A percentile compares a stretch with the other conserved stretches of the same genome.
These are phyloP conservation scores for Adenanthera pavonina DNA, from an alignment of 306 rosid genomes.

Conservation along the genomic window DNA sequence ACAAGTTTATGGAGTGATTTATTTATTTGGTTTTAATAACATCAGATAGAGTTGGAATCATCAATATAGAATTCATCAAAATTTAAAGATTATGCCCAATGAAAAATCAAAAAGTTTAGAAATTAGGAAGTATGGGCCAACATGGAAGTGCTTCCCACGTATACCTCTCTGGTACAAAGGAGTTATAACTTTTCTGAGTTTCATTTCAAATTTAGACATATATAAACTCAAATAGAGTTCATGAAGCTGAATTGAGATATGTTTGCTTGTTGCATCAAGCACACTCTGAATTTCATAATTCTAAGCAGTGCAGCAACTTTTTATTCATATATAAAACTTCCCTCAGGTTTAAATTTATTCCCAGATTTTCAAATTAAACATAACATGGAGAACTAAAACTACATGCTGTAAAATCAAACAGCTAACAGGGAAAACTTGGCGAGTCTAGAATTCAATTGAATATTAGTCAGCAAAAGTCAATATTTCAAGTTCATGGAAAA, in stretches of 20 bases:
- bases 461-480: not conserved
- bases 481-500: no score
- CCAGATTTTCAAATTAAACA: not conserved
- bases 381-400: not conserved
- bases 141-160: not conserved
- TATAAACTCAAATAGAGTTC: not conserved
- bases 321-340: not conserved
- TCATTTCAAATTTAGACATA: not conserved
- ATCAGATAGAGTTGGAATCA: not conserved
- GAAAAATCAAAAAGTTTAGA: not conserved
- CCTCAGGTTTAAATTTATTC: not conserved
- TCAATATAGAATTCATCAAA: no score
- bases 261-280: not conserved
- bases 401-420: not conserved
- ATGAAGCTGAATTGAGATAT: not conserved
- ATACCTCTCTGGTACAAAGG: not conserved
- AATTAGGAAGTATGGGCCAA: not conserved
- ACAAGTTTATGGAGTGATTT: not conserved
- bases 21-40: not conserved
- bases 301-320: not conserved
- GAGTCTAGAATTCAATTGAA: not conserved
- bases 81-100: no score
- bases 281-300: not conserved
- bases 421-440: not conserved
- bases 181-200: not conserved